These are phyloP conservation scores for Zymoseptoria pseudotritici DNA, from an alignment of 2,329 filamentous ascomycete genomes.

Conservation along the genomic window DNA sequence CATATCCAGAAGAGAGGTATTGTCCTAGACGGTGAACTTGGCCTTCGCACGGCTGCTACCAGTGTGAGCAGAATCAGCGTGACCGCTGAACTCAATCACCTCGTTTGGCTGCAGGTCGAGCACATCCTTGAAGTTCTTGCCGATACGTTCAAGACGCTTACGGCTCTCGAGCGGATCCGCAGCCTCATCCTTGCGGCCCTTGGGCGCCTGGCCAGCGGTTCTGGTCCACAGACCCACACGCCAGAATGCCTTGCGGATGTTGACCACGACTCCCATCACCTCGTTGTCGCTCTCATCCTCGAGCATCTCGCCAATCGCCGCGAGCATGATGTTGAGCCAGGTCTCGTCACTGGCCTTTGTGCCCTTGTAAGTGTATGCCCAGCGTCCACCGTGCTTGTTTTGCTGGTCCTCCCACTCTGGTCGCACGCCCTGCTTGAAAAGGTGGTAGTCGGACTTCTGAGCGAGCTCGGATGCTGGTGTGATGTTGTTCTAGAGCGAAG, in stretches of 20 bases:
- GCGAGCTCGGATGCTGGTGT: conserved; percentile 90
- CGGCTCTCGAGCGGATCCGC: conserved; percentile 63
- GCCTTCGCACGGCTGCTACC: conserved; percentile 94
- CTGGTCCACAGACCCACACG: conserved; percentile 96
- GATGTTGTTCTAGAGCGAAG: conserved; percentile 77
- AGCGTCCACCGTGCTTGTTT: conserved; percentile 99
- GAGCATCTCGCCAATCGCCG: conserved; percentile 93
- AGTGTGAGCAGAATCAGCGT: conserved; percentile 86
- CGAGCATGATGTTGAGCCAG: conserved; percentile 96
- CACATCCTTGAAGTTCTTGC: conserved; percentile 85
- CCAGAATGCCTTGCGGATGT: conserved; percentile 97
- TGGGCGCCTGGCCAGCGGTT: conserved; percentile 72
- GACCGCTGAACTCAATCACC: conserved; percentile 86
- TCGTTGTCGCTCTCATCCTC: conserved; percentile 92
- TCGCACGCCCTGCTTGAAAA: conserved; percentile 95
- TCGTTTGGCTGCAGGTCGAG: conserved; percentile 71
- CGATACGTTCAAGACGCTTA: conserved; percentile 77
- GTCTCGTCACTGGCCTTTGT: conserved; percentile 94
- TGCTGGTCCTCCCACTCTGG: conserved; percentile 98
- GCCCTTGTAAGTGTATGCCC: conserved; percentile 97
- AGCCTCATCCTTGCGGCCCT: conserved; percentile 52
- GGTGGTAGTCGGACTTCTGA: conserved; percentile 97
- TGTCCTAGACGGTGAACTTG: conserved; percentile 70
- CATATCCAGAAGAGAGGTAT: not conserved
- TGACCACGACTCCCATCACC: conserved; percentile 98